phyloP scores from a whole-genome alignment of 495 filamentous ascomycete species.

The Aspergillus egyptiacus region DNA sequence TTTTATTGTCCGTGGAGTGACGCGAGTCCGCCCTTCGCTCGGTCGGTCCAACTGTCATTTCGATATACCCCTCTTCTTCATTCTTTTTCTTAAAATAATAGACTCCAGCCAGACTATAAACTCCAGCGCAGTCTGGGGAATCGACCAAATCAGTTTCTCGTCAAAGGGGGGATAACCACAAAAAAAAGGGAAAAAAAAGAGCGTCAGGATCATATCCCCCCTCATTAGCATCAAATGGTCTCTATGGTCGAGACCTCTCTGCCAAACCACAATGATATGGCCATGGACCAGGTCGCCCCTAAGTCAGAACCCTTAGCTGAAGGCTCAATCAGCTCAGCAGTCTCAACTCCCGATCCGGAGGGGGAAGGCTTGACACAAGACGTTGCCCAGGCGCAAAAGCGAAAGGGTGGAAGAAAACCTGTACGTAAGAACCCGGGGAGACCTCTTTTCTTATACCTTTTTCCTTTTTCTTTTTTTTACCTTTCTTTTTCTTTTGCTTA shows the following conservation, averaged over 20 bases:
- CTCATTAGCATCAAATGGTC: conserved; percentile 34
- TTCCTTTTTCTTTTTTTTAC: too few species aligned
- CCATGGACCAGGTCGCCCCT: conserved; percentile 39
- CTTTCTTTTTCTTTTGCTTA: conserved; percentile 13
- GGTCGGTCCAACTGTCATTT: too few species aligned
- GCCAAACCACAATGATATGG: conserved; percentile 36
- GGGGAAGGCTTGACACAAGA: conserved; percentile 52
- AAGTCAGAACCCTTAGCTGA: conserved; percentile 44
- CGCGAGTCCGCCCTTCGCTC: conserved; percentile 1
- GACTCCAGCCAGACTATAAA: conserved; percentile 3
- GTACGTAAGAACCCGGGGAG: conserved; percentile 61
- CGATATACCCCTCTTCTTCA: conserved; percentile 7
- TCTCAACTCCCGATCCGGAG: conserved; percentile 54
- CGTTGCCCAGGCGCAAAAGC: conserved; percentile 64
- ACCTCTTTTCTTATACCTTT: too few species aligned
- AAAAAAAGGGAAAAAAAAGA: conserved; percentile 8
- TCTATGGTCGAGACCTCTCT: conserved; percentile 43
- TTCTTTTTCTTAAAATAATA: conserved; percentile 8
- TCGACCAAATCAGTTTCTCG: neutral
- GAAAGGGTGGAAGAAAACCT: conserved; percentile 95
- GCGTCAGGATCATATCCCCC: conserved; percentile 11
- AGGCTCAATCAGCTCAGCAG: conserved; percentile 43
- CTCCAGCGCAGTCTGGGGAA: conserved; percentile 9
- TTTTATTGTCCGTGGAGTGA: too few species aligned
- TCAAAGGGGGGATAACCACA: conserved; percentile 16